phyloP scores from a whole-genome alignment of 1,284 basidiomycete genomes.

The Cystobasidiaceae sp. region DNA sequence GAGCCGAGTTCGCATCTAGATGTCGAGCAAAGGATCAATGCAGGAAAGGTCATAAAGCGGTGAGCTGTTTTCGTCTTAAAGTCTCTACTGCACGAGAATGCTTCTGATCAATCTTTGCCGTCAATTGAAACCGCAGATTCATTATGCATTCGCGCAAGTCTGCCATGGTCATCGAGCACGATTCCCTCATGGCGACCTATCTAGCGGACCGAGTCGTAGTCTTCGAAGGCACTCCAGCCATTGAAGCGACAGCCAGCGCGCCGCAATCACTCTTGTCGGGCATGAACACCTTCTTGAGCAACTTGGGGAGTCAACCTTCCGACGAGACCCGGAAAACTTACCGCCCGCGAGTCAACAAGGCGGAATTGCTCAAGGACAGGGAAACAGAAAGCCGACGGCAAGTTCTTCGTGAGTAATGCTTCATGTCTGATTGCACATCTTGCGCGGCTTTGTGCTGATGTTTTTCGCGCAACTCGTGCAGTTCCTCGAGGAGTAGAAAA shows the following conservation, averaged over 20 bases:
- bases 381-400: conserved; percentile 67
- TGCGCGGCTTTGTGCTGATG: too few species aligned
- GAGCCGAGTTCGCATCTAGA: conserved; percentile 70
- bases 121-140: too few species aligned
- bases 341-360: conserved; percentile 74
- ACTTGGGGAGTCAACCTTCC: conserved; percentile 91
- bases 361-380: conserved; percentile 83
- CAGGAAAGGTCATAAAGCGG: conserved; percentile 94
- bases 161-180: conserved; percentile 95
- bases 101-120: neutral
- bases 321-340: conserved; percentile 67
- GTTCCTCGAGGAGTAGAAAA: too few species aligned
- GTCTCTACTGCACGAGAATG: conserved; percentile 18
- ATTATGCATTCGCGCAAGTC: conserved; percentile 92
- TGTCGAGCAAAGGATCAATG: conserved; percentile 96
- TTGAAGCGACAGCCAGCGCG: conserved; percentile 48
- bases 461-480: too few species aligned
- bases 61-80: conserved; percentile 45
- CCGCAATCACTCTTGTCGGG: conserved; percentile 77
- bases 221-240: conserved; percentile 64
- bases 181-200: conserved; percentile 94
- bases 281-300: conserved; percentile 88
- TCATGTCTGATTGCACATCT: too few species aligned
- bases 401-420: conserved; percentile 9
- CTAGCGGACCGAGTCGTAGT: conserved; percentile 95